Percentiles rank a stretch among this genome's conserved stretches.
phyloP scores from a whole-genome alignment of 441 rosid species.

The Erodium moschatum region DNA sequence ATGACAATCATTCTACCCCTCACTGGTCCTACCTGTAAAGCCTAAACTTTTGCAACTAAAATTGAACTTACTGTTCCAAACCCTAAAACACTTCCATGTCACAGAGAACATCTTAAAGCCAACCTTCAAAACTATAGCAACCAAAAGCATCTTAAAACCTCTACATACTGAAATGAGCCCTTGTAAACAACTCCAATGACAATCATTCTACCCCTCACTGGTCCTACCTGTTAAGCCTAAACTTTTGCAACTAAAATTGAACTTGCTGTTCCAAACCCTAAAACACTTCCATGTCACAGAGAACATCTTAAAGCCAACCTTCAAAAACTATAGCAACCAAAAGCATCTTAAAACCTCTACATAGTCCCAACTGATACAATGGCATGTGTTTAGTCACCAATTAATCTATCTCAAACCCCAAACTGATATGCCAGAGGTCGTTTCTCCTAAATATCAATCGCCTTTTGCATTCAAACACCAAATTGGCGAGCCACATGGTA shows the following conservation, averaged over 20 bases:
- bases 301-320: neutral
- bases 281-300: neutral
- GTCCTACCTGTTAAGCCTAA: neutral
- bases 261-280: neutral
- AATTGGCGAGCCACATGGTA: neutral
- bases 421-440: neutral
- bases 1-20: neutral
- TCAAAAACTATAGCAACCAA: neutral
- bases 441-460: neutral
- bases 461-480: constrained; percentile 5
- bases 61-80: neutral
- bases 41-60: neutral
- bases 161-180: neutral
- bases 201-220: neutral
- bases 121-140: neutral
- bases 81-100: neutral
- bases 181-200: neutral
- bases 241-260: neutral
- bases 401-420: neutral
- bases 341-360: neutral
- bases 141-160: neutral
- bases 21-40: neutral
- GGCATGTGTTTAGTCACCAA: constrained; percentile 4
- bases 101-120: neutral
- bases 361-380: neutral